Percentiles rank a stretch among this genome's conserved stretches.
phyloP scores from a whole-genome alignment of 495 filamentous ascomycete genomes.

The Amniculicola lignicola region DNA sequence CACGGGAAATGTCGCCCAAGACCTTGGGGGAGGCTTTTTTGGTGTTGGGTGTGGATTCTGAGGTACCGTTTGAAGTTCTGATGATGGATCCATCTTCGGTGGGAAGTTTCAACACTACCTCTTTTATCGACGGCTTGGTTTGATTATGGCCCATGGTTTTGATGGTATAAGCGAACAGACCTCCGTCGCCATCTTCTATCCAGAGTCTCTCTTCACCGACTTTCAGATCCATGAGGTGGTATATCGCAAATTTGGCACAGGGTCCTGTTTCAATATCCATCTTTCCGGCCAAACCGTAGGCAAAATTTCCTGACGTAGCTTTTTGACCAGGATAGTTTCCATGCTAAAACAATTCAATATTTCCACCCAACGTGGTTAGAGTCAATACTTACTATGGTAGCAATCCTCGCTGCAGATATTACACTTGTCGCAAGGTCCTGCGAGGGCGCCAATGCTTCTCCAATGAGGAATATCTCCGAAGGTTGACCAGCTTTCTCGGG shows the following conservation, averaged over 20 bases:
- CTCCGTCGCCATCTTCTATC: no score
- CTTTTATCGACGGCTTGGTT: background rate
- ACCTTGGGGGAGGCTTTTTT: background rate
- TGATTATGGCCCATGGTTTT: background rate
- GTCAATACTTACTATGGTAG: slow-evolving; percentile 25
- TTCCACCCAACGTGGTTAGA: background rate
- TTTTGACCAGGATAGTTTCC: slow-evolving; percentile 47
- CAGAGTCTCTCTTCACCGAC: slow-evolving; percentile 33
- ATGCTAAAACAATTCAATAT: slow-evolving; percentile 29
- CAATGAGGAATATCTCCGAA: slow-evolving; percentile 44
- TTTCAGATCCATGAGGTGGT: slow-evolving; percentile 47
- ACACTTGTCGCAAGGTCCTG: slow-evolving; percentile 46
- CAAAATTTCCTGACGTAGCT: slow-evolving; percentile 49
- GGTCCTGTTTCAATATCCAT: slow-evolving; percentile 42
- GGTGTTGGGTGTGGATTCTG: background rate
- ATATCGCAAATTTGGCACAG: slow-evolving; percentile 47
- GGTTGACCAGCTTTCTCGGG: background rate
- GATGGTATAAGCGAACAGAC: background rate
- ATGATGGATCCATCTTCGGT: background rate
- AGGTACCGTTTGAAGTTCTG: background rate
- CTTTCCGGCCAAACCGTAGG: slow-evolving; percentile 41
- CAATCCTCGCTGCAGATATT: slow-evolving; percentile 41
- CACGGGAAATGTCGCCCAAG: slow-evolving; percentile 41
- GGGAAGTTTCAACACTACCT: background rate
- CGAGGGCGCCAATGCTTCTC: slow-evolving; percentile 44